phyloP scores from a whole-genome alignment of 2,329 filamentous ascomycete genomes.

The Sphaerulina musiva region DNA sequence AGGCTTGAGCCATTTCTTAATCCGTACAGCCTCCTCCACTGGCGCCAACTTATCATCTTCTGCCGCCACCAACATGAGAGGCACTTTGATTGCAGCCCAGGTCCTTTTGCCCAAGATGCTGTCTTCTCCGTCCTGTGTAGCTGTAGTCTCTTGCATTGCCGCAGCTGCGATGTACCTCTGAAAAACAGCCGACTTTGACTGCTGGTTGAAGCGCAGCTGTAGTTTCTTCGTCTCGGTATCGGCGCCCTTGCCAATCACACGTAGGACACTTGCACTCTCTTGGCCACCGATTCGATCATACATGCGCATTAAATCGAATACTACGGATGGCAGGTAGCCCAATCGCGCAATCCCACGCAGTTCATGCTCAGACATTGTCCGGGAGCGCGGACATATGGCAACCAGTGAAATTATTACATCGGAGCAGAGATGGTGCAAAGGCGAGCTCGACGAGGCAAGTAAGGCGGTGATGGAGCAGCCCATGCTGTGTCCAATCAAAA shows the following conservation, averaged over 20 bases:
- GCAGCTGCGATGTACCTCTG: conserved; percentile 67
- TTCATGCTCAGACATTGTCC: conserved; percentile 39
- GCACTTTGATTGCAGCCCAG: conserved; percentile 67
- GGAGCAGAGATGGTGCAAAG: conserved; percentile 47
- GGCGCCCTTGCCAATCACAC: conserved; percentile 65
- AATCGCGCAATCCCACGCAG: conserved; percentile 50
- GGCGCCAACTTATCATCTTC: conserved; percentile 70
- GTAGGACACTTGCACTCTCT: conserved; percentile 68
- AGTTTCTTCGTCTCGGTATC: conserved; percentile 60
- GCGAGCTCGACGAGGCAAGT: conserved; percentile 57
- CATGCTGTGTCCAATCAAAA: conserved; percentile 85
- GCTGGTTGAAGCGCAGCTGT: conserved; percentile 70
- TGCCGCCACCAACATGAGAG: conserved; percentile 72
- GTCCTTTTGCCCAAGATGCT: conserved; percentile 63
- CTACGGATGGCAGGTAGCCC: conserved; percentile 60
- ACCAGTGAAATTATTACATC: conserved; percentile 65
- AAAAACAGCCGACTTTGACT: conserved; percentile 77
- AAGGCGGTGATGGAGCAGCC: conserved; percentile 72
- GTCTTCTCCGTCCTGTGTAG: conserved; percentile 10
- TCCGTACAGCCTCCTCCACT: conserved; percentile 62
- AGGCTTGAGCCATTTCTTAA: conserved; percentile 43
- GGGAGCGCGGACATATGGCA: conserved; percentile 71
- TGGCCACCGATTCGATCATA: conserved; percentile 75
- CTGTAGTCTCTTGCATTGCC: conserved; percentile 35
- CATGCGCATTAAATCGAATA: conserved; percentile 70